A percentile compares a stretch with the other conserved stretches of the same genome.
These are phyloP conservation scores for Nissolia schottii DNA, from an alignment of 306 rosid genomes.

Conservation along the genomic window DNA sequence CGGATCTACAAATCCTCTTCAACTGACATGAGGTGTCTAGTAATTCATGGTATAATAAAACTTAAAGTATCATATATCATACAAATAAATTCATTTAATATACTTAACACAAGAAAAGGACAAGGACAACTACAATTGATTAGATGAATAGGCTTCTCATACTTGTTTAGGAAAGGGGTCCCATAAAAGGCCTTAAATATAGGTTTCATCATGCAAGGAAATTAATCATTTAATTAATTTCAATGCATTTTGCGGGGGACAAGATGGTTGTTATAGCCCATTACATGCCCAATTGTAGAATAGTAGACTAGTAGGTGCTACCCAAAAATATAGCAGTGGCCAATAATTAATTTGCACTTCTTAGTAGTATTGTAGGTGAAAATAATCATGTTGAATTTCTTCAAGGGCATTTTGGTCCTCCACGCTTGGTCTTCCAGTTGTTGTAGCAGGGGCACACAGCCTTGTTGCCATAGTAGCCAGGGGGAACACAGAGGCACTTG, in stretches of 20 bases:
- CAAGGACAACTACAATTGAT: not conserved
- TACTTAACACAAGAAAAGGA: not conserved
- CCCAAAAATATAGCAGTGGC: not conserved
- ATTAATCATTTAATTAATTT: slow-evolving; percentile 3
- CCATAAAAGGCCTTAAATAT: not conserved
- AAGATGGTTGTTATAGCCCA: not conserved
- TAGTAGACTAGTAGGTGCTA: not conserved
- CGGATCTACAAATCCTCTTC: not conserved
- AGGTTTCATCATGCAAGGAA: not conserved
- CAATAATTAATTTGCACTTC: slow-evolving; percentile 15
- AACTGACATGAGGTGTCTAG: not conserved
- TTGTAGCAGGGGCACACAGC: slow-evolving; percentile 60
- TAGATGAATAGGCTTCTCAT: not conserved
- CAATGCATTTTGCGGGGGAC: not conserved
- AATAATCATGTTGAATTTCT: not conserved
- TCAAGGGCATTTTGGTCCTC: slow-evolving; percentile 67
- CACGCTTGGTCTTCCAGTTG: slow-evolving; percentile 60
- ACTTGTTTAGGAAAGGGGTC: not conserved
- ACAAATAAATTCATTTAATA: not conserved
- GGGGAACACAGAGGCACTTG: slow-evolving; percentile 51
- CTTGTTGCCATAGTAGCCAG: slow-evolving; percentile 59
- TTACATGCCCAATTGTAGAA: not conserved
- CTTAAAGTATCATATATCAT: not conserved
- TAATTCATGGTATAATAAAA: not conserved
- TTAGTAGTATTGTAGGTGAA: not conserved